Percentiles rank a stretch among this genome's conserved stretches.
These are phyloP conservation scores for Erythrobasidium hasegawianum DNA, from an alignment of 1,284 basidiomycete species.

Conservation along the genomic window DNA sequence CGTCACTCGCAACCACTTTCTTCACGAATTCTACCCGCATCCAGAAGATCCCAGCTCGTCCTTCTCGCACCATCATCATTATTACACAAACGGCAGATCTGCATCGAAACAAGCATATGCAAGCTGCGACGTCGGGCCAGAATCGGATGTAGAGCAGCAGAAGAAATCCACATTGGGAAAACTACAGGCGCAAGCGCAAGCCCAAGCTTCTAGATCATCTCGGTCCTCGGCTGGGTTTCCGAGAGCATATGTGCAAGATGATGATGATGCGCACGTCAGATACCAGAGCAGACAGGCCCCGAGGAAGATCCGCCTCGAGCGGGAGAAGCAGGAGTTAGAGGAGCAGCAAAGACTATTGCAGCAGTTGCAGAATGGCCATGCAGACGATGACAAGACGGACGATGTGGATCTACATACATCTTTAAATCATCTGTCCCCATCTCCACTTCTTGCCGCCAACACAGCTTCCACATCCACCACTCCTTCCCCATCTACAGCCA, in stretches of 20 bases:
- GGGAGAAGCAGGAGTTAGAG: slow-evolving; percentile 21
- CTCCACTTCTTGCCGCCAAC: not conserved
- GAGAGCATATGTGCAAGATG: slow-evolving; percentile 24
- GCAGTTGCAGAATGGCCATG: slow-evolving; percentile 1
- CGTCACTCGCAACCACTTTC: slow-evolving; percentile 46
- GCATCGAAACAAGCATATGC: slow-evolving; percentile 16
- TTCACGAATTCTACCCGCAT: slow-evolving; percentile 45
- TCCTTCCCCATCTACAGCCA: no score
- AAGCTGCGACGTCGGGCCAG: slow-evolving; percentile 29
- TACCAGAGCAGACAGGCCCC: slow-evolving; percentile 27
- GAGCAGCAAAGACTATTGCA: slow-evolving; percentile 1
- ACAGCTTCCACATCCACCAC: not conserved
- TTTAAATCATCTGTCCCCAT: not conserved
- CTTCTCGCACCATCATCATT: slow-evolving; percentile 22
- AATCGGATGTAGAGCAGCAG: slow-evolving; percentile 3
- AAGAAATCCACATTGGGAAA: not conserved
- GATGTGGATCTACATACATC: not conserved
- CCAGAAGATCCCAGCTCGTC: slow-evolving; percentile 34
- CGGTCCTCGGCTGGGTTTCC: slow-evolving; percentile 1
- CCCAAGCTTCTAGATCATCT: not conserved
- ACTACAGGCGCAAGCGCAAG: not conserved
- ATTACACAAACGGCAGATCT: not conserved
- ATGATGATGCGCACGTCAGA: not conserved
- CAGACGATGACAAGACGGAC: not conserved
- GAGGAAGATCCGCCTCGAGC: slow-evolving; percentile 16